Percentiles rank a stretch among this genome's conserved stretches.
phyloP scores from a whole-genome alignment of 2,329 filamentous ascomycete species.

The Ascochyta clinopodiicola region DNA sequence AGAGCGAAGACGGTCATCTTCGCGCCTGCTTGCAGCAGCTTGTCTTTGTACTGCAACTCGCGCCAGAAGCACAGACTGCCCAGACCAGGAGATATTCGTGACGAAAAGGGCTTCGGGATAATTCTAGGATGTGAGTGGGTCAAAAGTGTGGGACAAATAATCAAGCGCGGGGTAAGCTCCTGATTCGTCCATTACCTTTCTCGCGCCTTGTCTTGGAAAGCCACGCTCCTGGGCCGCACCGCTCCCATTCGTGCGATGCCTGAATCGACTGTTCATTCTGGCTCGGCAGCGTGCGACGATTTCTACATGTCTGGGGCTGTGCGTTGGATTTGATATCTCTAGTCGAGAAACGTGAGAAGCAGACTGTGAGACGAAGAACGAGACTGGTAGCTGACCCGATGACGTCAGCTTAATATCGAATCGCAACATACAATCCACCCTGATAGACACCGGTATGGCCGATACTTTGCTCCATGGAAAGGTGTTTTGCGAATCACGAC shows the following conservation, averaged over 20 bases:
- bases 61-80: conserved; percentile 12
- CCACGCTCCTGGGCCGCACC: not conserved
- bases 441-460: not conserved
- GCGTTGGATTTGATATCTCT: conserved; percentile 50
- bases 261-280: conserved; percentile 6
- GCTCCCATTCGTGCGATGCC: conserved; percentile 8
- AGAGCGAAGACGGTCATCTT: not conserved
- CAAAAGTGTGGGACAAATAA: not conserved
- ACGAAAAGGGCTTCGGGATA: conserved; percentile 1
- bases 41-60: conserved; percentile 3
- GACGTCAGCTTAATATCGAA: conserved; percentile 2
- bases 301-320: not conserved
- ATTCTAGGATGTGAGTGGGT: not conserved
- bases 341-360: conserved; percentile 25
- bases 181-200: conserved; percentile 7
- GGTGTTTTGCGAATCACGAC: not conserved
- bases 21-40: not conserved
- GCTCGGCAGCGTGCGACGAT: conserved; percentile 5
- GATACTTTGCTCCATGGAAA: not conserved
- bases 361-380: not conserved
- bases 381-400: not conserved
- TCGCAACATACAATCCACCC: not conserved
- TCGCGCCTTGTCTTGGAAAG: conserved; percentile 1
- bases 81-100: not conserved
- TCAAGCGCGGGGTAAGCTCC: conserved; percentile 6